phyloP scores from a whole-genome alignment of 2,329 filamentous ascomycete species.

The Sclerotinia trifoliorum region DNA sequence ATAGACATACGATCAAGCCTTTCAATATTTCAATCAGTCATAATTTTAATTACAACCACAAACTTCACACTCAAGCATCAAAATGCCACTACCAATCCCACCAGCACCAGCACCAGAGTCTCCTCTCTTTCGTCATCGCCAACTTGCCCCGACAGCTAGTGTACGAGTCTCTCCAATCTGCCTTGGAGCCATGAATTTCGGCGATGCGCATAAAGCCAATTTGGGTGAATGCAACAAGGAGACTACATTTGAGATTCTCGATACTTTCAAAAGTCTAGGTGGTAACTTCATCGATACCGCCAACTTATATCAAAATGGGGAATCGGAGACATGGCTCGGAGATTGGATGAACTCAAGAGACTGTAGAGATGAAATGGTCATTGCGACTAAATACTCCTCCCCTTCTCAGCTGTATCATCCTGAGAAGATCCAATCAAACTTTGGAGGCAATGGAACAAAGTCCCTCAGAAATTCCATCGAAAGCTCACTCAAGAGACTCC shows the following conservation, averaged over 20 bases:
- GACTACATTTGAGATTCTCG: conserved; percentile 54
- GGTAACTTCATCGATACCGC: conserved; percentile 67
- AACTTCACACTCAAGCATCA: background rate
- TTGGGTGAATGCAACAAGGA: conserved; percentile 58
- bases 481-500: conserved; percentile 53
- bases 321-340: conserved; percentile 57
- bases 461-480: conserved; percentile 48
- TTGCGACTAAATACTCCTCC: conserved; percentile 55
- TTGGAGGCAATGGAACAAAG: background rate
- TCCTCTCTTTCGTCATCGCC: conserved; percentile 61
- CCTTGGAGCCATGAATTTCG: conserved; percentile 66
- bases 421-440: background rate
- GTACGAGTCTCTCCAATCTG: conserved; percentile 65
- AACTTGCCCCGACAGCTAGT: conserved; percentile 63
- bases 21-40: background rate
- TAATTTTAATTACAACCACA: background rate
- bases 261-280: conserved; percentile 53
- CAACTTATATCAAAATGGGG: conserved; percentile 56
- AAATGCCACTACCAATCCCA: conserved; percentile 27
- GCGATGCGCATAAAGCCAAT: conserved; percentile 47
- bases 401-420: background rate
- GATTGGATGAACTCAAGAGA: conserved; percentile 53
- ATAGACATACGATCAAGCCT: background rate
- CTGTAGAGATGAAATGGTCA: conserved; percentile 51
- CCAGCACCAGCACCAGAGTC: conserved; percentile 48